phyloP scores from a whole-genome alignment of 495 filamentous ascomycete species.

The Thozetella sp. region DNA sequence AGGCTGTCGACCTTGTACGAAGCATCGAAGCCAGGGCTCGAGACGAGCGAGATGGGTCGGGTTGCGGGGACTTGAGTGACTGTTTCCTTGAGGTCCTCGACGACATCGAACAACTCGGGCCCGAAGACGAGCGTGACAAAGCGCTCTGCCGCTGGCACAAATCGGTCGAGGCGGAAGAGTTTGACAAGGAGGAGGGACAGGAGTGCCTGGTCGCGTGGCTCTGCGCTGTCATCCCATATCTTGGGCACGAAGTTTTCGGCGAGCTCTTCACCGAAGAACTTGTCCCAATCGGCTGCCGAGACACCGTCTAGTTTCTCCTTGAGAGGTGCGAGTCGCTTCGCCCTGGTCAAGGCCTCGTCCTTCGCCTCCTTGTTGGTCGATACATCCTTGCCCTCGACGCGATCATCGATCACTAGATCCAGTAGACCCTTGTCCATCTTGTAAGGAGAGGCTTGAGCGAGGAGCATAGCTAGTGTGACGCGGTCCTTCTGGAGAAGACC shows the following conservation, averaged over 20 bases:
- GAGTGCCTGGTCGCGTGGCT: slow-evolving; percentile 74
- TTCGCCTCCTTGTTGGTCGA: slow-evolving; percentile 65
- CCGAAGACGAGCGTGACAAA: slow-evolving; percentile 93
- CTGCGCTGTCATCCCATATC: slow-evolving; percentile 68
- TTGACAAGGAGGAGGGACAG: slow-evolving; percentile 87
- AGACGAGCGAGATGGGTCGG: slow-evolving; percentile 87
- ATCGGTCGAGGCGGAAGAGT: slow-evolving; percentile 91
- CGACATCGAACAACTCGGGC: slow-evolving; percentile 75
- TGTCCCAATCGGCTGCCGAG: slow-evolving; percentile 68
- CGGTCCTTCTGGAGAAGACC: slow-evolving; percentile 92
- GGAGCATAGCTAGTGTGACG: slow-evolving; percentile 91
- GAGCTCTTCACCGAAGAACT: slow-evolving; percentile 81
- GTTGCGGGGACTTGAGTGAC: slow-evolving; percentile 82
- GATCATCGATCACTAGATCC: slow-evolving; percentile 81
- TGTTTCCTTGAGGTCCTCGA: slow-evolving; percentile 82
- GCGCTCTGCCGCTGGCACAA: slow-evolving; percentile 87
- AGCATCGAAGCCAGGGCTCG: slow-evolving; percentile 94
- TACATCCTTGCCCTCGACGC: slow-evolving; percentile 74
- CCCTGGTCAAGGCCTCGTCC: slow-evolving; percentile 68
- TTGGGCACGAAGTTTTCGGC: slow-evolving; percentile 85
- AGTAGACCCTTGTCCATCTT: slow-evolving; percentile 89
- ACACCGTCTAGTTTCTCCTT: slow-evolving; percentile 70
- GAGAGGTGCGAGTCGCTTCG: slow-evolving; percentile 70
- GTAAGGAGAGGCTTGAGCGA: slow-evolving; percentile 92
- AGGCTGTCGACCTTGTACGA: slow-evolving; percentile 98